These are phyloP conservation scores for Crithidia bombi DNA, from an alignment of 208 protist genomes.

Conservation along the genomic window DNA sequence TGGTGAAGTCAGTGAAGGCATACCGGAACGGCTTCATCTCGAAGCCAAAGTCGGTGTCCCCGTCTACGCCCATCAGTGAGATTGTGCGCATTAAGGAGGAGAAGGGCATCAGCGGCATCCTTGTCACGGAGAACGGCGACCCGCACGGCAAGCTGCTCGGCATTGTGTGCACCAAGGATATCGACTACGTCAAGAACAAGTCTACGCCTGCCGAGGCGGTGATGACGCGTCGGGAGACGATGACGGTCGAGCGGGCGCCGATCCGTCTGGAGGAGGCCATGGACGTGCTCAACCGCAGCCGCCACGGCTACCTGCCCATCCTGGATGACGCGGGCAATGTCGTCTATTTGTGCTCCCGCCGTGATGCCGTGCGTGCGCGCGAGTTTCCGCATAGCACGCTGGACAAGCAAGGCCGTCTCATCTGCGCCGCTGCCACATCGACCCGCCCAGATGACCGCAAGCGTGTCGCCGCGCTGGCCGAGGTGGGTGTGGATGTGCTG, in stretches of 20 bases:
- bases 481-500: slow-evolving; percentile 93
- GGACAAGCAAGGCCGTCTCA: slow-evolving; percentile 75
- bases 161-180: slow-evolving; percentile 97
- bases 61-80: slow-evolving; percentile 82
- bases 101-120: slow-evolving; percentile 96
- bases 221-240: slow-evolving; percentile 85
- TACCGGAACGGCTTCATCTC: slow-evolving; percentile 98
- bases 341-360: slow-evolving; percentile 90
- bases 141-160: slow-evolving; percentile 95
- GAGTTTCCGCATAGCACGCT: slow-evolving; percentile 85
- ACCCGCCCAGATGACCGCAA: slow-evolving; percentile 91
- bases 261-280: slow-evolving; percentile 95
- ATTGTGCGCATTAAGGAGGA: slow-evolving; percentile 92
- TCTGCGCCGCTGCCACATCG: slow-evolving; percentile 92
- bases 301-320: slow-evolving; percentile 97
- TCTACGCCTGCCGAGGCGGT: slow-evolving; percentile 70
- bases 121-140: slow-evolving; percentile 95
- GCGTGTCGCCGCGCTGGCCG: slow-evolving; percentile 81
- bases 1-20: slow-evolving; percentile 94
- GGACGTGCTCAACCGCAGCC: slow-evolving; percentile 93
- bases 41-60: slow-evolving; percentile 91
- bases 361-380: slow-evolving; percentile 84
- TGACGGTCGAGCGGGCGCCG: slow-evolving; percentile 84
- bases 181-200: slow-evolving; percentile 96
- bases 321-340: slow-evolving; percentile 93